Evolutionary conservation across 768 basidiomycete genomes (phyloP).

Genomic region (Dictyophora rubrovolvata): DNA sequence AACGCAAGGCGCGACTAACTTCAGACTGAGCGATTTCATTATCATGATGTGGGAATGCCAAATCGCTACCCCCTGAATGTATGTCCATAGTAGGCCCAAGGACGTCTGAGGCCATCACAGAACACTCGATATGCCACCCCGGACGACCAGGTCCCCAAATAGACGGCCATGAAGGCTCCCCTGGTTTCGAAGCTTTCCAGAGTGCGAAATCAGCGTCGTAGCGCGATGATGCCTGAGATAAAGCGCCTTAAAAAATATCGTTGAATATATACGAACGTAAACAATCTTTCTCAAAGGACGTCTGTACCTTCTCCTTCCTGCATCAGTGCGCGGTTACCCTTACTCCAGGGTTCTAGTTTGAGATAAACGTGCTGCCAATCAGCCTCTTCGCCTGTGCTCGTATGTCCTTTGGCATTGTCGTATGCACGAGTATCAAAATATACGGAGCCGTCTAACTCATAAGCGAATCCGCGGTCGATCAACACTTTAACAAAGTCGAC

Average conservation of each 20-base stretch:
- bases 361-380: constrained; percentile 62
- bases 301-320: constrained; percentile 82
- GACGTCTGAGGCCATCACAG: constrained; percentile 91
- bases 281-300: neutral
- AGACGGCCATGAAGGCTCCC: constrained; percentile 94
- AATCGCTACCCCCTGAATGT: constrained; percentile 93
- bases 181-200: constrained; percentile 95
- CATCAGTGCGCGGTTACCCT: constrained; percentile 80
- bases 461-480: constrained; percentile 77
- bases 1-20: constrained; percentile 31
- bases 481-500: constrained; percentile 81
- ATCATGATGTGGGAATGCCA: constrained; percentile 99
- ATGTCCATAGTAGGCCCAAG: constrained; percentile 92
- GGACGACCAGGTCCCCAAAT: constrained; percentile 95
- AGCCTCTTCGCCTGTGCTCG: neutral
- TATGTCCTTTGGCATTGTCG: constrained; percentile 48
- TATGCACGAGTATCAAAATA: constrained; percentile 87
- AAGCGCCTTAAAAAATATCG: neutral
- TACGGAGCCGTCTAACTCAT: constrained; percentile 69
- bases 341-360: constrained; percentile 93
- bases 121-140: constrained; percentile 99
- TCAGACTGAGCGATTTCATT: constrained; percentile 98
- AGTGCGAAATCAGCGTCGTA: constrained; percentile 92
- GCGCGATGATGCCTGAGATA: constrained; percentile 22
- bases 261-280: too few relatives aligned